phyloP scores from a whole-genome alignment of 805 yeast species.

The Saccharomycopsis javanensis region DNA sequence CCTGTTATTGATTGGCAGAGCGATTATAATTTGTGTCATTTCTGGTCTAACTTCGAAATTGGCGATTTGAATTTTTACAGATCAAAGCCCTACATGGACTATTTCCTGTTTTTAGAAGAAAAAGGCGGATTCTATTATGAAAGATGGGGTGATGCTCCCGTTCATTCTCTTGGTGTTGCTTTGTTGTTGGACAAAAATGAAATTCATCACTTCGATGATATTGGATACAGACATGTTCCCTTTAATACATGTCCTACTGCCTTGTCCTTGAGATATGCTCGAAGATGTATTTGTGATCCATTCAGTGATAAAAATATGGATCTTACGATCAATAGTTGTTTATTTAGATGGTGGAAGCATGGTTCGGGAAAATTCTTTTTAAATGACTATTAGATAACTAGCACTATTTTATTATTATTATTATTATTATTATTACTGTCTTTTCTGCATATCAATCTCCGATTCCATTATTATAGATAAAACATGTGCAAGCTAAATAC shows the following conservation, averaged over 20 bases:
- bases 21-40: conserved; percentile 73
- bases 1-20: conserved; percentile 38
- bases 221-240: conserved; percentile 73
- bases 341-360: conserved; percentile 67
- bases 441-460: not conserved
- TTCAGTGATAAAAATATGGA: conserved; percentile 34
- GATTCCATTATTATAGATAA: too few relatives aligned
- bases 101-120: conserved; percentile 53
- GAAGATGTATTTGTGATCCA: conserved; percentile 55
- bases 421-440: not conserved
- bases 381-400: not conserved
- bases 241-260: conserved; percentile 54
- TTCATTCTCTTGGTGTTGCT: conserved; percentile 64
- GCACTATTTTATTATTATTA: not conserved
- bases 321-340: conserved; percentile 45
- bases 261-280: conserved; percentile 36
- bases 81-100: conserved; percentile 49
- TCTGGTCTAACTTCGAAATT: conserved; percentile 82
- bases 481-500: too few relatives aligned
- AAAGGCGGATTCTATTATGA: conserved; percentile 77
- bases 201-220: conserved; percentile 69
- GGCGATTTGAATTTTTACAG: conserved; percentile 65
- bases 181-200: conserved; percentile 49
- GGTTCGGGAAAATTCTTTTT: conserved; percentile 52
- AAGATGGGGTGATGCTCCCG: conserved; percentile 95